phyloP scores from a whole-genome alignment of 441 rosid species.

The Populus hybrid region DNA sequence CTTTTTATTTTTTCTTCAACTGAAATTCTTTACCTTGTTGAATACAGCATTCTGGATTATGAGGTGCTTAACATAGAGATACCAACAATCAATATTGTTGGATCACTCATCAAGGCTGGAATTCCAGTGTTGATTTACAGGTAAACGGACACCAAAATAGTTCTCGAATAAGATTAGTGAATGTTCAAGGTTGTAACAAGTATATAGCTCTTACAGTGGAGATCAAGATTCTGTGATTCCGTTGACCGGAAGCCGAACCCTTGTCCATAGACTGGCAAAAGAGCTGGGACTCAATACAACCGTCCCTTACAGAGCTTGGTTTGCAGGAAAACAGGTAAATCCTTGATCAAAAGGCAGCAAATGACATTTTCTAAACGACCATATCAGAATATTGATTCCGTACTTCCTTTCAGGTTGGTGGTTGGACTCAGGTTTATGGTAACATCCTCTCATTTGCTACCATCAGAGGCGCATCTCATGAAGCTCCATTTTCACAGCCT shows the following conservation, averaged over 20 bases:
- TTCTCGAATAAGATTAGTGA: not conserved
- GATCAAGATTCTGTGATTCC: slow-evolving; percentile 99
- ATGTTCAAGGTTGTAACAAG: not conserved
- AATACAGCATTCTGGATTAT: slow-evolving; percentile 76
- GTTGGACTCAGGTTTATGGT: slow-evolving; percentile 89
- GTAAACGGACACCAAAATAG: slow-evolving; percentile 31
- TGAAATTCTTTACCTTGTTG: slow-evolving; percentile 16
- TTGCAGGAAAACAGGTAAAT: slow-evolving; percentile 81
- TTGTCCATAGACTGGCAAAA: slow-evolving; percentile 63
- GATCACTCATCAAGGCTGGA: slow-evolving; percentile 63
- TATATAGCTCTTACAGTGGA: slow-evolving; percentile 47
- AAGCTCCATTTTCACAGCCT: slow-evolving; percentile 95
- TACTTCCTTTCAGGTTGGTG: slow-evolving; percentile 69
- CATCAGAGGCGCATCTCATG: slow-evolving; percentile 52
- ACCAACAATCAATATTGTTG: slow-evolving; percentile 65
- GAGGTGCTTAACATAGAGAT: slow-evolving; percentile 72
- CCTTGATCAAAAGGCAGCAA: slow-evolving; percentile 41
- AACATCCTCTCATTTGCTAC: no score
- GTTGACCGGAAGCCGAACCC: slow-evolving; percentile 77
- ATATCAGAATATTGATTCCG: not conserved
- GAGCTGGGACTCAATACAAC: slow-evolving; percentile 57
- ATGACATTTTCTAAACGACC: not conserved
- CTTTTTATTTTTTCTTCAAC: slow-evolving; percentile 13
- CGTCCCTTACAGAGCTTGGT: slow-evolving; percentile 89
- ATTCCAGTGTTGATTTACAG: slow-evolving; percentile 86